Conservation (phyloP, 83 land plant species). For the Picea mariana region DNA sequence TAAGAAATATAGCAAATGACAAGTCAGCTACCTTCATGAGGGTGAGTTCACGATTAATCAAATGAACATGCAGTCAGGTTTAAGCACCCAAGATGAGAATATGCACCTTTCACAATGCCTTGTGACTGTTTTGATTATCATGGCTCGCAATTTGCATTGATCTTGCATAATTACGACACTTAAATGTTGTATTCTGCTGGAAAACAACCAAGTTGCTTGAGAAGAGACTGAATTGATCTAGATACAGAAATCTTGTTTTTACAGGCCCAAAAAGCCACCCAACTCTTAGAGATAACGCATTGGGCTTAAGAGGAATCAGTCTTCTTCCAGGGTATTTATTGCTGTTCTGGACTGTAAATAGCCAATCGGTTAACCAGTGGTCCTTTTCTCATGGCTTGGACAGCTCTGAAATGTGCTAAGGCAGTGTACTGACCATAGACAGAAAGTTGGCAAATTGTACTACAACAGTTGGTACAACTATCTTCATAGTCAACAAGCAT, state of each 20-base stretch:
- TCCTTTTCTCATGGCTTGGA: neutral
- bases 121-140: neutral
- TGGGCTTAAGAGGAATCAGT: neutral
- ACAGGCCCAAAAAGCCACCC: neutral
- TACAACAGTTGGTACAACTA: neutral
- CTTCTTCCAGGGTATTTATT: neutral
- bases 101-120: neutral
- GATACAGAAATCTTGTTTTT: neutral
- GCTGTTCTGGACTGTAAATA: neutral
- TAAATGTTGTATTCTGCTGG: neutral
- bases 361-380: neutral
- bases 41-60: too few species aligned
- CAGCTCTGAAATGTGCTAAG: neutral
- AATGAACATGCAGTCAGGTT: neutral
- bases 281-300: neutral
- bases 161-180: neutral
- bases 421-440: neutral
- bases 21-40: too few species aligned
- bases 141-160: neutral
- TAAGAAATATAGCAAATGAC: neutral
- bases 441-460: neutral
- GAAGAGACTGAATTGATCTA: neutral
- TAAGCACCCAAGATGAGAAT: neutral
- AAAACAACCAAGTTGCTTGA: neutral
- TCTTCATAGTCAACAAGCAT: neutral